A percentile compares a stretch with the other conserved stretches of the same genome.
phyloP scores from a whole-genome alignment of 2,329 filamentous ascomycete species.

The Didymella exigua region DNA sequence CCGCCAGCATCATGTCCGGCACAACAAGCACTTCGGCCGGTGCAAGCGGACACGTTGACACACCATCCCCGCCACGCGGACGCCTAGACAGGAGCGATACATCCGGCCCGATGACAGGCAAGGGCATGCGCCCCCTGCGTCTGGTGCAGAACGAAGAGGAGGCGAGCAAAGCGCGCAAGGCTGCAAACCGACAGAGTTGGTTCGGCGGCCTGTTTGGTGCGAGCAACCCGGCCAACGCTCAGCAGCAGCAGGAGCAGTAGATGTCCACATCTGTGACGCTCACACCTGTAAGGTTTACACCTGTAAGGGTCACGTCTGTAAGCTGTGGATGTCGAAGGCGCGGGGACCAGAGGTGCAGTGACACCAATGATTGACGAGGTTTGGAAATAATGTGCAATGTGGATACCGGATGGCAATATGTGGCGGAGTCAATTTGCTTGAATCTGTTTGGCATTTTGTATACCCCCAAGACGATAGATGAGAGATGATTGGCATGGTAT shows the following conservation, averaged over 20 bases:
- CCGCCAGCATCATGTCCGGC: constrained; percentile 21
- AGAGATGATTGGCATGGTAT: constrained; percentile 2
- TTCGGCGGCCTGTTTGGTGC: constrained; percentile 53
- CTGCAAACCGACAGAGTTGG: constrained; percentile 55
- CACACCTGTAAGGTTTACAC: too few relatives aligned
- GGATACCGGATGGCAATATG: background rate
- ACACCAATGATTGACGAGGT: constrained; percentile 6
- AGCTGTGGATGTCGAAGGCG: too few relatives aligned
- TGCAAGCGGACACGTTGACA: constrained; percentile 41
- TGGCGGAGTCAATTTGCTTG: constrained; percentile 5
- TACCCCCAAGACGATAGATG: constrained; percentile 16
- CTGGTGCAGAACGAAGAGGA: constrained; percentile 75
- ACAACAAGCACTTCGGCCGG: constrained; percentile 24
- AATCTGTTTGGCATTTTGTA: constrained; percentile 16
- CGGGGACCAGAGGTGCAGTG: background rate
- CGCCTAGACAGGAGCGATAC: constrained; percentile 56
- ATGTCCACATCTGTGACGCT: too few relatives aligned
- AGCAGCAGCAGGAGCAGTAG: constrained; percentile 16
- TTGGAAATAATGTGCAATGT: constrained; percentile 17
- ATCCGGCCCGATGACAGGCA: constrained; percentile 55
- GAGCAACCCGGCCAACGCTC: constrained; percentile 29
- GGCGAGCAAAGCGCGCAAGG: constrained; percentile 48
- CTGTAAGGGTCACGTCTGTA: too few relatives aligned
- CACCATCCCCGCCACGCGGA: constrained; percentile 58
- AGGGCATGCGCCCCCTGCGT: constrained; percentile 82